These are phyloP conservation scores for Suillus americanus DNA, from an alignment of 768 basidiomycete genomes.

Conservation along the genomic window DNA sequence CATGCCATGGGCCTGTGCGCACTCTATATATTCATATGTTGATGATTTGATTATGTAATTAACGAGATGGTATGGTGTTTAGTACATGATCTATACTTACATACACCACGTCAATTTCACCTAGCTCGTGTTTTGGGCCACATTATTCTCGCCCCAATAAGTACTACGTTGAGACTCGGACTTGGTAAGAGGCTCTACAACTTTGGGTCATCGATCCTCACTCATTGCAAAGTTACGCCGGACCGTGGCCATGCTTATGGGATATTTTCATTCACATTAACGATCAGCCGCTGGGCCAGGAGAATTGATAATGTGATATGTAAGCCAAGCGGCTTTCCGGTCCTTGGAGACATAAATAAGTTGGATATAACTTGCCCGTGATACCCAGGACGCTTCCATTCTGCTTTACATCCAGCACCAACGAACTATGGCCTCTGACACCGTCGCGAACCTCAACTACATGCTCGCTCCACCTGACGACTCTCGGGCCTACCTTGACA, in stretches of 20 bases:
- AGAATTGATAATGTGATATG: not conserved
- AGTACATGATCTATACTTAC: too few species aligned
- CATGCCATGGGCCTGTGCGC: too few species aligned
- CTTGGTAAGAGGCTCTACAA: not conserved
- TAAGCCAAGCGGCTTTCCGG: not conserved
- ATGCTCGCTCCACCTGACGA: constrained; percentile 18
- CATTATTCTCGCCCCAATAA: too few species aligned
- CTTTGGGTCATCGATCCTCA: not conserved
- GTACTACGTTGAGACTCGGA: too few species aligned
- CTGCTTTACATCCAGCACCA: not conserved
- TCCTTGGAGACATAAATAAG: not conserved
- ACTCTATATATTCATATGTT: too few species aligned
- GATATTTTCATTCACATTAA: not conserved
- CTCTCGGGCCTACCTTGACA: constrained; percentile 14
- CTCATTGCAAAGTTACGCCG: too few species aligned
- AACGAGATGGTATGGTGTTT: too few species aligned
- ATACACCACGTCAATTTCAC: too few species aligned
- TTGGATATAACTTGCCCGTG: not conserved
- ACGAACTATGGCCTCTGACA: constrained; percentile 5
- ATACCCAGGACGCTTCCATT: not conserved
- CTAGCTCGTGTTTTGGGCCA: too few species aligned
- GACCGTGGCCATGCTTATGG: not conserved
- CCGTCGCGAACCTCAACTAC: constrained; percentile 20
- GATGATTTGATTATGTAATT: too few species aligned
- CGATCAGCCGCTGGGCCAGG: not conserved